These are phyloP conservation scores for Ophiostoma angusticollis DNA, from an alignment of 2,329 filamentous ascomycete species.

Conservation along the genomic window DNA sequence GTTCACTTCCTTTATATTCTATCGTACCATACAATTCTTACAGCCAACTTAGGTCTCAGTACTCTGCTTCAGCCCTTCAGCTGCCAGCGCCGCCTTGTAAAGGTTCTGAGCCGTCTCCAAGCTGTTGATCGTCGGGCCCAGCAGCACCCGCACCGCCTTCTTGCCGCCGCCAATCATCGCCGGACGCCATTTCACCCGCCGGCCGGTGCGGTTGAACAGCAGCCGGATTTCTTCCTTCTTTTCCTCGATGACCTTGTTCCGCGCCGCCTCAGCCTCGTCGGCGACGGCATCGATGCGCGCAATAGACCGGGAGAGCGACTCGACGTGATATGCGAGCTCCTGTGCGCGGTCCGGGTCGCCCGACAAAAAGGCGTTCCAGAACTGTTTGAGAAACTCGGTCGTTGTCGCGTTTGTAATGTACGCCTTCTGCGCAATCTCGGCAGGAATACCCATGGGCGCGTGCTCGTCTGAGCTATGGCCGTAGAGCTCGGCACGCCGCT, in stretches of 20 bases:
- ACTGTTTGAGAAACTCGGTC: conserved; percentile 91
- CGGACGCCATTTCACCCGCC: conserved; percentile 57
- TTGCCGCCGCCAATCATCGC: conserved; percentile 60
- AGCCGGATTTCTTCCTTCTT: conserved; percentile 59
- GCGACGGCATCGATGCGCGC: conserved; percentile 72
- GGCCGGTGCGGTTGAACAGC: conserved; percentile 58
- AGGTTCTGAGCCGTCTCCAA: conserved; percentile 49
- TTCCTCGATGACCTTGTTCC: conserved; percentile 51
- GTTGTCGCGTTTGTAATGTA: conserved; percentile 76
- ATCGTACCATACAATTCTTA: too few relatives aligned
- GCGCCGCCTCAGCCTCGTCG: conserved; percentile 63
- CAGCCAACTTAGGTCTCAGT: conserved; percentile 9
- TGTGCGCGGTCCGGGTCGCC: conserved; percentile 68
- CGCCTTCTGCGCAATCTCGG: conserved; percentile 45
- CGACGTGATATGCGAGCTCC: conserved; percentile 70
- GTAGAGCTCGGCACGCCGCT: conserved; percentile 47
- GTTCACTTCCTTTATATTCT: too few relatives aligned
- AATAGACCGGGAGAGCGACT: conserved; percentile 65
- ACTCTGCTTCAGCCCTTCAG: conserved; percentile 14
- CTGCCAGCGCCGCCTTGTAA: conserved; percentile 15
- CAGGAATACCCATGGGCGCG: conserved; percentile 43
- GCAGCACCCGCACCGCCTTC: conserved; percentile 61
- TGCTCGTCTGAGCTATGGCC: conserved; percentile 34
- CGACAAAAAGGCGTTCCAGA: conserved; percentile 86
- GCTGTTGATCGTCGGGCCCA: conserved; percentile 60